Base-by-base conservation (phyloP, 768 basidiomycete genomes). In the Trametes cingulata region DNA sequence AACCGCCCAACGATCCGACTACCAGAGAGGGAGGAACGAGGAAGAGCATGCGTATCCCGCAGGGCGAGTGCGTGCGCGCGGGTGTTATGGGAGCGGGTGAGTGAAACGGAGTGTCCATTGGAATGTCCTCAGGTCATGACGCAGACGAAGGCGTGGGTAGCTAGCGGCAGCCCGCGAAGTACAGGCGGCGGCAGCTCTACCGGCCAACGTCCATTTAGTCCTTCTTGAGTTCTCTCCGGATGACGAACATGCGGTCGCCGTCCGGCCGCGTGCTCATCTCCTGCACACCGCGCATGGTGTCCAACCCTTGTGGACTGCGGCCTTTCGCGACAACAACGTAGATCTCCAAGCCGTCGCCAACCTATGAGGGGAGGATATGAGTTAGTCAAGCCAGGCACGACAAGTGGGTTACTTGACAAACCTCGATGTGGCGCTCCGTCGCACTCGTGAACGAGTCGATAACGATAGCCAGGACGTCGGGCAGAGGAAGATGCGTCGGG, bases 361-460 rank as follows among this genome's bases (percentile, higher is more conserved):
- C 95, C 91, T 93, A 66, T 41, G 36, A 22, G 39, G 48, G 56
- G 15, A 19, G 36, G n/a, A 12, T 25, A 36, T 14, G n/a, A n/a
- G 27, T 56, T 47, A 39, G 45, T 20, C 19, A 52, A 54, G 46
- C 24, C 51, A 19, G 2, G 20, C 2, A 37, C 4, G 2, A 17
- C 22, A 52, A 4, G 25, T 27, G 24, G 14, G 20, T 20, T 13
- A 6, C 3, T 6, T 27, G 24, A 68, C 80, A 62, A 62, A 91
- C 91, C 85, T 98, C 95, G 71, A 98, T 98, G 75, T 98, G 96
- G 65, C 97, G 86, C 77, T 99, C 97, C 14, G 97, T 98, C 25
- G 97, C 97, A 65, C 92, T 85, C 25, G 95, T 96, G 75, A 98
- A 99, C 9, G 93, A 92, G 77, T 99, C 96, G 61, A 93, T 90